A percentile compares a stretch with the other conserved stretches of the same genome.
phyloP scores from a whole-genome alignment of 371 early-diverging fungal genomes.

The Mucor lusitanicus region DNA sequence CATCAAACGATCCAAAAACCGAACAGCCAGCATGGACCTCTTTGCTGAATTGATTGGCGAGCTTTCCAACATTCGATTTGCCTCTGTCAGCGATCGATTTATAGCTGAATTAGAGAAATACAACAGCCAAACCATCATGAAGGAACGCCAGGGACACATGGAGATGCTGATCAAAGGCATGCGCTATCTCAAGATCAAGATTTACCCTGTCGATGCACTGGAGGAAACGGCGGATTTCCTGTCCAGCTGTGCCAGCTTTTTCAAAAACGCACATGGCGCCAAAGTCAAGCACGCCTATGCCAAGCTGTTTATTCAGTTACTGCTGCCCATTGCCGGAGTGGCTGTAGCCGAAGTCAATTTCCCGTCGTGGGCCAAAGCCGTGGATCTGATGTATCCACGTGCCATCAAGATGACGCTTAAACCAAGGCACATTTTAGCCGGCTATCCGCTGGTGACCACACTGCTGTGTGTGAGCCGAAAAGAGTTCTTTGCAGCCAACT shows the following conservation, averaged over 20 bases:
- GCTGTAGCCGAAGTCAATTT: conserved; percentile 95
- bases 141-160: conserved; percentile 77
- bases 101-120: conserved; percentile 85
- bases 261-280: conserved; percentile 78
- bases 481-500: conserved; percentile 86
- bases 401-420: conserved; percentile 89
- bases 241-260: conserved; percentile 84
- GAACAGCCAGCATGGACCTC: conserved; percentile 84
- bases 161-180: conserved; percentile 88
- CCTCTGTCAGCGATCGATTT: conserved; percentile 92
- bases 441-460: conserved; percentile 85
- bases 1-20: conserved; percentile 75
- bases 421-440: conserved; percentile 77
- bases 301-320: conserved; percentile 83
- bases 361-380: conserved; percentile 89
- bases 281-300: conserved; percentile 92
- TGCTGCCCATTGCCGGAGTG: conserved; percentile 90
- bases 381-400: conserved; percentile 89
- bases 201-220: conserved; percentile 82
- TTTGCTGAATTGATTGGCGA: conserved; percentile 89
- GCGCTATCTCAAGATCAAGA: conserved; percentile 88
- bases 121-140: conserved; percentile 53
- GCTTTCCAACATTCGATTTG: conserved; percentile 86
- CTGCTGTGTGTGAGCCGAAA: conserved; percentile 86
- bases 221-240: conserved; percentile 95